phyloP scores from a whole-genome alignment of 2,329 filamentous ascomycete species.

The Aspergillus phoenicis region DNA sequence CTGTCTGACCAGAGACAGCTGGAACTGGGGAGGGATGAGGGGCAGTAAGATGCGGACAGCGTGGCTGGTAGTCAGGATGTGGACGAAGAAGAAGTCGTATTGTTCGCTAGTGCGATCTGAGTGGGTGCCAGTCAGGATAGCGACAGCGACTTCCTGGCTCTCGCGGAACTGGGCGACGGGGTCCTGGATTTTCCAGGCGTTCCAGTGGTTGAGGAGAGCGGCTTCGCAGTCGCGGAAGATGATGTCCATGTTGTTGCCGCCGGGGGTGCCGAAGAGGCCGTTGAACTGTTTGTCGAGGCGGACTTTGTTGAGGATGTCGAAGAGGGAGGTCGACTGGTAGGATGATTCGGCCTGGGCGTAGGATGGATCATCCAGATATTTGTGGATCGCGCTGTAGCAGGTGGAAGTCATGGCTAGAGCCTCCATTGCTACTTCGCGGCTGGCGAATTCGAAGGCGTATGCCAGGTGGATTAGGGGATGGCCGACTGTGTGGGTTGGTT shows the following conservation, averaged over 20 bases:
- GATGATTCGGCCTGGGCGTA: conserved; percentile 66
- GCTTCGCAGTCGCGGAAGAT: conserved; percentile 71
- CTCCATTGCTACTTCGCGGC: conserved; percentile 84
- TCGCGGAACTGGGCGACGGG: conserved; percentile 74
- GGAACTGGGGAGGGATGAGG: conserved; percentile 70
- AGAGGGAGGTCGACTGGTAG: conserved; percentile 62
- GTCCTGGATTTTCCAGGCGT: conserved; percentile 74
- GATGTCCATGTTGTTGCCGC: conserved; percentile 64
- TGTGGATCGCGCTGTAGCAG: conserved; percentile 60
- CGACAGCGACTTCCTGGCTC: conserved; percentile 61
- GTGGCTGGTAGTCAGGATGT: conserved; percentile 82
- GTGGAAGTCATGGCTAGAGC: conserved; percentile 70
- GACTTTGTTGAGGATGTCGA: conserved; percentile 72
- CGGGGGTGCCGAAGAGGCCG: conserved; percentile 61
- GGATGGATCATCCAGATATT: conserved; percentile 69
- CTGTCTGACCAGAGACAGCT: conserved; percentile 73
- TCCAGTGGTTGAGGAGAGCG: conserved; percentile 83
- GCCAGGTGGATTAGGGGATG: conserved; percentile 92
- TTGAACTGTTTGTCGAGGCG: conserved; percentile 70
- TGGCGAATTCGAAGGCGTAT: conserved; percentile 89
- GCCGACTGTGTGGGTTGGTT: conserved; percentile 60
- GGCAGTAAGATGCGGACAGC: conserved; percentile 85
- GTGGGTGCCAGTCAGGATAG: conserved; percentile 43
- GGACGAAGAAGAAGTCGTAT: conserved; percentile 83
- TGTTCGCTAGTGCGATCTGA: conserved; percentile 43